These are phyloP conservation scores for Mortierella sp. DNA, from an alignment of 371 early-diverging fungal species.

Conservation along the genomic window DNA sequence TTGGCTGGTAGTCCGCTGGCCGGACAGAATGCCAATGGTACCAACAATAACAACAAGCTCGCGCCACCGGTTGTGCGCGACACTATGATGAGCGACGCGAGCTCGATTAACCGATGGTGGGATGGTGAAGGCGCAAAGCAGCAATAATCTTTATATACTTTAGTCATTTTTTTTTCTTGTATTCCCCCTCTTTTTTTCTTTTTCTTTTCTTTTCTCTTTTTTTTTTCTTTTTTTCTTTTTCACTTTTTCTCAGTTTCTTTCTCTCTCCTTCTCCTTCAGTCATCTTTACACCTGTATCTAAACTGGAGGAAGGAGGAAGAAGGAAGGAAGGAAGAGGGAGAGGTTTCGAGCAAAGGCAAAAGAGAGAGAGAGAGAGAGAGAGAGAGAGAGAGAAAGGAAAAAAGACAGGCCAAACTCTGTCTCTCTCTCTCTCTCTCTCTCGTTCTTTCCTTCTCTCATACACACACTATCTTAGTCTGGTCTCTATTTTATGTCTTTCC, in stretches of 20 bases:
- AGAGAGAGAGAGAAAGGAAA: neutral
- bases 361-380: neutral
- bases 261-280: too few species aligned
- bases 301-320: neutral
- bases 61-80: constrained; percentile 37
- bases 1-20: constrained; percentile 51
- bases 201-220: neutral
- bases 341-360: neutral
- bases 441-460: too few species aligned
- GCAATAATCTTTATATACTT: neutral
- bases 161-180: neutral
- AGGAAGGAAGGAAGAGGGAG: too few species aligned
- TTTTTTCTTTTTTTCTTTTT: neutral
- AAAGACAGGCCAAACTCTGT: too few species aligned
- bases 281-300: too few species aligned
- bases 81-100: constrained; percentile 53
- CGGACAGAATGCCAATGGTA: constrained; percentile 16
- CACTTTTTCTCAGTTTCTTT: neutral
- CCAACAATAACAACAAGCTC: neutral
- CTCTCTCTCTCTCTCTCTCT: too few species aligned
- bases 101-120: constrained; percentile 54
- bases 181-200: neutral
- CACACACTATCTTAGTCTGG: too few species aligned
- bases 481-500: neutral
- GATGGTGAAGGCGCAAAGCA: constrained; percentile 36